phyloP scores from a whole-genome alignment of 371 early-diverging fungal genomes.

The Apophysomyces trapeziformis region DNA sequence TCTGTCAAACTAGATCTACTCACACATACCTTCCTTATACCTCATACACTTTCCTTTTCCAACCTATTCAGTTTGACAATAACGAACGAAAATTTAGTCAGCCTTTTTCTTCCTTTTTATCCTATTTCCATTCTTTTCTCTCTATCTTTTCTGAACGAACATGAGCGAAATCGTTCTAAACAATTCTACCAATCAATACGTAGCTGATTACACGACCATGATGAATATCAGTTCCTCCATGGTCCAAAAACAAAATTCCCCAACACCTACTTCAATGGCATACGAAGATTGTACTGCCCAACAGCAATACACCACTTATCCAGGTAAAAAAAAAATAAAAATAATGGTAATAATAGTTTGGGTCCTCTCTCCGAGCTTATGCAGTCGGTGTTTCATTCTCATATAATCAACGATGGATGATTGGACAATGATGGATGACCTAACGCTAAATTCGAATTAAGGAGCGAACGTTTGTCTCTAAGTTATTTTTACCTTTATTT shows the following conservation, averaged over 20 bases:
- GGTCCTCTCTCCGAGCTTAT: not conserved
- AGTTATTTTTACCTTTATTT: not conserved
- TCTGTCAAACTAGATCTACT: too few species aligned
- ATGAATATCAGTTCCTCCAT: constrained; percentile 38
- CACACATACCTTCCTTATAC: too few species aligned
- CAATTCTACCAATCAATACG: constrained; percentile 28
- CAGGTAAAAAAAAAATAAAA: constrained; percentile 24
- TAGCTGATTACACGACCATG: constrained; percentile 38
- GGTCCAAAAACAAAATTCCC: constrained; percentile 31
- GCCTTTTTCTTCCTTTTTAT: constrained; percentile 15
- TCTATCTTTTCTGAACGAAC: not conserved
- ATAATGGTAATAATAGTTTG: not conserved
- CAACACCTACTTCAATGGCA: constrained; percentile 18
- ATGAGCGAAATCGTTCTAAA: constrained; percentile 41
- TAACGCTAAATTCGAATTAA: constrained; percentile 11
- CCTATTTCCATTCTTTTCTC: not conserved
- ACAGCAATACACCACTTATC: constrained; percentile 29
- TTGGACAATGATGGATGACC: constrained; percentile 11
- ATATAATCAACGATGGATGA: not conserved
- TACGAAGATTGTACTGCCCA: constrained; percentile 28
- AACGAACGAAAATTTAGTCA: not conserved
- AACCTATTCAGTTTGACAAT: constrained; percentile 14
- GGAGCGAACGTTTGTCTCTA: constrained; percentile 11
- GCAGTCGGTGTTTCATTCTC: constrained; percentile 10
- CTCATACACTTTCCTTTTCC: too few species aligned